These are phyloP conservation scores for Patellifolia procumbens DNA, from an alignment of 179 eudicot species.

Conservation along the genomic window DNA sequence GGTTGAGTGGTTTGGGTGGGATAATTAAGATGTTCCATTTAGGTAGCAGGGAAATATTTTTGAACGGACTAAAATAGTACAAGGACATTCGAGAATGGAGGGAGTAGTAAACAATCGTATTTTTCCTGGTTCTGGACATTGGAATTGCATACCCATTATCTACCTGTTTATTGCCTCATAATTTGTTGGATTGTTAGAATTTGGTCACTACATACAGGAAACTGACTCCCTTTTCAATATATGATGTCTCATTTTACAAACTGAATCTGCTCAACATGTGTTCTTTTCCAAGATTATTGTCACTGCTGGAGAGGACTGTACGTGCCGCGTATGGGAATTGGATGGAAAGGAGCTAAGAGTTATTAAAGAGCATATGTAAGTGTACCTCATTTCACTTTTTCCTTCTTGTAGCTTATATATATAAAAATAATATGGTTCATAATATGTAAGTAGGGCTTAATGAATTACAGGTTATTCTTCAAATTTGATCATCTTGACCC, in stretches of 20 bases:
- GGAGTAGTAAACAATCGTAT: conserved; percentile 6
- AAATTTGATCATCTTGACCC: background rate
- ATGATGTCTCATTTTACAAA: conserved; percentile 1
- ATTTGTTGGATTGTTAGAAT: background rate
- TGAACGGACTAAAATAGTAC: too few relatives aligned
- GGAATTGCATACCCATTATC: background rate
- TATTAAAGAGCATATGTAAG: conserved; percentile 93
- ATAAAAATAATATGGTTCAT: background rate
- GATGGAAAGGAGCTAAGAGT: conserved; percentile 68
- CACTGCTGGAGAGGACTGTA: conserved; percentile 99
- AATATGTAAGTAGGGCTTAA: background rate
- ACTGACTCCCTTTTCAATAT: background rate
- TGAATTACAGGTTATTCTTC: background rate
- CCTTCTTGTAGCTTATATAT: conserved; percentile 4
- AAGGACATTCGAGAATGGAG: too few relatives aligned
- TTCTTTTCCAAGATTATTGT: conserved; percentile 60
- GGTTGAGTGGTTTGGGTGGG: too few relatives aligned
- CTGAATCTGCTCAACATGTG: conserved; percentile 27
- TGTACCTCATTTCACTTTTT: conserved; percentile 18
- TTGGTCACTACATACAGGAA: background rate
- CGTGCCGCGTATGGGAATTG: conserved; percentile 87
- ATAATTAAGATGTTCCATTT: too few relatives aligned
- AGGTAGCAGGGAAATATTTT: too few relatives aligned
- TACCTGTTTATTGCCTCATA: background rate
- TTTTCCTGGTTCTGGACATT: background rate